phyloP scores from a whole-genome alignment of 176 grass and related monocot genomes.

The Carex pumila region DNA sequence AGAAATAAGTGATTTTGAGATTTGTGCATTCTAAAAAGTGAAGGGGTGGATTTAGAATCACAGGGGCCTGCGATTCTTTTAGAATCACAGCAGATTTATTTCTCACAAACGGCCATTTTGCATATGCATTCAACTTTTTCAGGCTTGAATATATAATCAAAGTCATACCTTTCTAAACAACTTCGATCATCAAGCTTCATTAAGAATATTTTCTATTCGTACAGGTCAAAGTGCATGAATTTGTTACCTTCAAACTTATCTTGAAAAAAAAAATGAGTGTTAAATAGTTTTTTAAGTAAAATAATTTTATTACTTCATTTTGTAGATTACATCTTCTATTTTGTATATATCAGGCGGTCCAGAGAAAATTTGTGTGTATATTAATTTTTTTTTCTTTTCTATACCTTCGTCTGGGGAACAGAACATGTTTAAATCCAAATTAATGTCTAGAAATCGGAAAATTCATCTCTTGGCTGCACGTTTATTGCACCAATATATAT shows the following conservation, averaged over 20 bases:
- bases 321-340: no score
- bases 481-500: constrained; percentile 1
- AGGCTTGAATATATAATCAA: background rate
- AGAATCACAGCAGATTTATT: no score
- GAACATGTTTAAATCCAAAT: background rate
- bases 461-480: background rate
- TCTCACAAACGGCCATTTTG: background rate
- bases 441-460: background rate
- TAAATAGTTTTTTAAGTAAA: no score
- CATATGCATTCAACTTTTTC: background rate
- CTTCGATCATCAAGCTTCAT: background rate
- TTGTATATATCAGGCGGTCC: no score
- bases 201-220: background rate
- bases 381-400: no score
- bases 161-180: background rate
- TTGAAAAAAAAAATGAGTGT: no score
- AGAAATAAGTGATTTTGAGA: no score
- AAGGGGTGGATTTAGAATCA: no score
- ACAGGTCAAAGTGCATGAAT: background rate
- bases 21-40: no score
- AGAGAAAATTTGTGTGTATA: no score
- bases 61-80: no score
- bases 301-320: no score
- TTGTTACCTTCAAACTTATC: background rate
- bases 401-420: background rate